Evolutionary conservation across 257 asterid species (phyloP).

Genomic region (Cordia subcordata): DNA sequence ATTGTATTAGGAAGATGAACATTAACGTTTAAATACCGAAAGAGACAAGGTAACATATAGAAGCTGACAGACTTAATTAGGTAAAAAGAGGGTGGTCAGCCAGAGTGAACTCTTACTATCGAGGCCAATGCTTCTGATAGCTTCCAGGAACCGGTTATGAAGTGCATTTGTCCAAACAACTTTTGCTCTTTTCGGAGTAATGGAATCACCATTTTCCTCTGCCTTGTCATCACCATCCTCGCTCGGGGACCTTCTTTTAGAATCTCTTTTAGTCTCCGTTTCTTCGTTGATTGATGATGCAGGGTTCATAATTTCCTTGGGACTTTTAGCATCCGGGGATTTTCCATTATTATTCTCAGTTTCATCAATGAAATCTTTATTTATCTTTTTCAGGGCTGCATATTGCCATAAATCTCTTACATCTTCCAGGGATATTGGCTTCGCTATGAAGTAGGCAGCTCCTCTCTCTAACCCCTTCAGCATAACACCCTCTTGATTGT

Average conservation of each 20-base stretch:
- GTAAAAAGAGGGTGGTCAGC: too few relatives aligned
- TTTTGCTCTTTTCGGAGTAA: conserved; percentile 28
- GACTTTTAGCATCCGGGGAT: background rate
- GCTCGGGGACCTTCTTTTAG: conserved; percentile 16
- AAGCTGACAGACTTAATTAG: background rate
- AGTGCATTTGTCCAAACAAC: conserved; percentile 49
- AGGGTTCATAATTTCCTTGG: conserved; percentile 7
- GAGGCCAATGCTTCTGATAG: conserved; percentile 43
- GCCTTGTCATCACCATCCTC: background rate
- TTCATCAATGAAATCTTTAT: conserved; percentile 1
- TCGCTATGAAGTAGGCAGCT: conserved; percentile 35
- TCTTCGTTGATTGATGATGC: conserved; percentile 12
- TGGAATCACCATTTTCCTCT: conserved; percentile 13
- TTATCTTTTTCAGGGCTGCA: conserved; percentile 24
- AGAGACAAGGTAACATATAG: too few relatives aligned
- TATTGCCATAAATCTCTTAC: conserved; percentile 49
- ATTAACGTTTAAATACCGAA: too few relatives aligned
- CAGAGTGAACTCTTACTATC: conserved; percentile 33
- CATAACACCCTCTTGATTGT: conserved; percentile 21
- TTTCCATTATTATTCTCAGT: background rate
- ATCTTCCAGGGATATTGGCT: conserved; percentile 41
- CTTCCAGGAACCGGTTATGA: conserved; percentile 58
- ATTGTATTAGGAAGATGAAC: too few relatives aligned
- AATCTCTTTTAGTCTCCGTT: background rate
- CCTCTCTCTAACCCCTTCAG: conserved; percentile 40